Evolutionary conservation across 108 stramenopile species (phyloP), one percentile per base, ranked within the genome.

Genomic region (Pseudonitzschia pungens): DNA sequence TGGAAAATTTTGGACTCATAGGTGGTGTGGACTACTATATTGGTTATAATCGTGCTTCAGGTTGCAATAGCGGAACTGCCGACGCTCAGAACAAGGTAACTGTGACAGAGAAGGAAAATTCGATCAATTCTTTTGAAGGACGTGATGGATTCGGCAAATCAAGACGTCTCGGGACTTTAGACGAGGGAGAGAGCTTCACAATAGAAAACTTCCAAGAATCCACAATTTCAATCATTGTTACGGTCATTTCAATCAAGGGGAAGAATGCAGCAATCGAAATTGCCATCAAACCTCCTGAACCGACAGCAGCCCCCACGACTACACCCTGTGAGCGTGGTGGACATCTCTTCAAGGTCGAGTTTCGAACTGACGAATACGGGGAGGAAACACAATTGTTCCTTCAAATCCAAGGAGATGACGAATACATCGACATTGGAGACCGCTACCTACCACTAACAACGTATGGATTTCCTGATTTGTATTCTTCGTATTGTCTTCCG

Each of bases 51-150:
- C 69, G 64, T 60, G 45, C 74, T 22, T 62, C 14, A 10, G 86
- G 86, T 36, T 62, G 75, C 71, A 84, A 87, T 63, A 26, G 45
- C 6, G 83, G 81, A 14, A 85, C 84, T 11, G 18, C 42, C 12
- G 82, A 83, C 33, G 83, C 40, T 51, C 69, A 42, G 0, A 81
- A 87, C 57, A 80, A 81, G 65, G 83, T 87, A 33, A 62, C 60
- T 10, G 26, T 74, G 26, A 5, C 14, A 7, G 45, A 20, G 40
- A 62, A 62, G 29, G 57, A 58, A 11, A 58, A 58, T 26, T 6
- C 15, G 6, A 6, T 10, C 6, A 21, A 10, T 26, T 3, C 2
- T 36, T 7, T 11, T 15, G 9, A 29, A 10, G 33, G 60, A 12
- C 33, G n/a, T 16, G 32, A 62, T 40, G 22, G 33, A 62, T 40